A percentile compares a stretch with the other conserved stretches of the same genome.
phyloP scores from a whole-genome alignment of 1,139 yeast genomes.

The Nadsonia commutata region DNA sequence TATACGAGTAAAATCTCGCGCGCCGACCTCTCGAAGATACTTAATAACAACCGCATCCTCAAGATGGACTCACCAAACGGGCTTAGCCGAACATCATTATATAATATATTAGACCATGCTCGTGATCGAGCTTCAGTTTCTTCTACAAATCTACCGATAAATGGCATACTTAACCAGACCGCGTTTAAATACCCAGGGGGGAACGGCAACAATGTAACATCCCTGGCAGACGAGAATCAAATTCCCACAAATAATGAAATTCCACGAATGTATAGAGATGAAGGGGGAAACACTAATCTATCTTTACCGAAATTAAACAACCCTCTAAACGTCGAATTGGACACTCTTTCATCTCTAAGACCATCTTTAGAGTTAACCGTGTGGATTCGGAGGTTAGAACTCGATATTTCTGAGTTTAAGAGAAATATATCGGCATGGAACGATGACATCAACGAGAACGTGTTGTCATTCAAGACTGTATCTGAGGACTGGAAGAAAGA shows the following conservation, averaged over 20 bases:
- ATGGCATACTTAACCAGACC: neutral
- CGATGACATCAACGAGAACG: neutral
- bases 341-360: neutral
- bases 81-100: neutral
- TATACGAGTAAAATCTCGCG: neutral
- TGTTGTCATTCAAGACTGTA: neutral
- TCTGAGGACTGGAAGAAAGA: neutral
- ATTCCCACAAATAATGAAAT: neutral
- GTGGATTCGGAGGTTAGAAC: neutral
- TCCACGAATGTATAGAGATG: neutral
- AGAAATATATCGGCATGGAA: neutral
- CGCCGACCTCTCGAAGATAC: neutral
- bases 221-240: neutral
- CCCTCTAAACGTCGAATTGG: neutral
- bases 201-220: neutral
- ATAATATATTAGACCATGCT: neutral
- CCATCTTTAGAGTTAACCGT: neutral
- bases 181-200: neutral
- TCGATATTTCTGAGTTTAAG: neutral
- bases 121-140: neutral
- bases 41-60: neutral
- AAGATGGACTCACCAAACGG: neutral
- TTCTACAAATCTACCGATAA: neutral
- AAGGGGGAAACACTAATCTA: neutral
- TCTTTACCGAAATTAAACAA: neutral